Conservation (phyloP, 345 rosid species). For the Brassica nigra region DNA sequence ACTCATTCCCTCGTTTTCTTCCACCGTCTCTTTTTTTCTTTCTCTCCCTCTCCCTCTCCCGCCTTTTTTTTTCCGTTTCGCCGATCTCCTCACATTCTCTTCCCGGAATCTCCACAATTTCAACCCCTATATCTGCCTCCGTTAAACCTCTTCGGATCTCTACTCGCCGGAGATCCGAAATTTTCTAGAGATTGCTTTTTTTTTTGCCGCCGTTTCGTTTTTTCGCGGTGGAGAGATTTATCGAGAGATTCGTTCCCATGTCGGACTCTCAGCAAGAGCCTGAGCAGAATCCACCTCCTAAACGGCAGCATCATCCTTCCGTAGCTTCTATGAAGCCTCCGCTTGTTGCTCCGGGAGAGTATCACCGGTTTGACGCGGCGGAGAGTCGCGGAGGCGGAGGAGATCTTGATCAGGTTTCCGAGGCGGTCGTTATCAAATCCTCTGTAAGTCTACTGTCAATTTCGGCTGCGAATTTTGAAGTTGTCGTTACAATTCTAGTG, state of each 20-base stretch:
- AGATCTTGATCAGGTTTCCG: conserved; percentile 56
- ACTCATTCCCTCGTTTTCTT: conserved; percentile 63
- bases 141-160: conserved; percentile 19
- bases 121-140: conserved; percentile 27
- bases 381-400: conserved; percentile 37
- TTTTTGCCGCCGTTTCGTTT: conserved; percentile 7
- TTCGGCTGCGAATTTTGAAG: not conserved
- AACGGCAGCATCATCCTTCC: conserved; percentile 54
- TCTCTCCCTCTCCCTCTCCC: conserved; percentile 41
- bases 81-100: conserved; percentile 50
- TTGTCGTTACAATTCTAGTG: conserved; percentile 9
- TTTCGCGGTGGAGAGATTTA: conserved; percentile 2
- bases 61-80: conserved; percentile 50
- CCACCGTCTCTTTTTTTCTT: conserved; percentile 50
- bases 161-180: conserved; percentile 12
- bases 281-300: conserved; percentile 38
- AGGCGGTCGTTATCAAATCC: conserved; percentile 61
- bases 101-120: conserved; percentile 29
- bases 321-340: conserved; percentile 73
- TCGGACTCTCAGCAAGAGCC: conserved; percentile 47
- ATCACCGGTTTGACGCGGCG: conserved; percentile 62
- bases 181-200: conserved; percentile 7
- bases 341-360: conserved; percentile 63
- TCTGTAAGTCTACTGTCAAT: conserved; percentile 50
- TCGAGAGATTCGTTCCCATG: conserved; percentile 48